Evolutionary conservation across 2,329 filamentous ascomycete genomes (phyloP), one percentile per base, ranked within the genome.

Genomic region (Penicillium brasilianum): DNA sequence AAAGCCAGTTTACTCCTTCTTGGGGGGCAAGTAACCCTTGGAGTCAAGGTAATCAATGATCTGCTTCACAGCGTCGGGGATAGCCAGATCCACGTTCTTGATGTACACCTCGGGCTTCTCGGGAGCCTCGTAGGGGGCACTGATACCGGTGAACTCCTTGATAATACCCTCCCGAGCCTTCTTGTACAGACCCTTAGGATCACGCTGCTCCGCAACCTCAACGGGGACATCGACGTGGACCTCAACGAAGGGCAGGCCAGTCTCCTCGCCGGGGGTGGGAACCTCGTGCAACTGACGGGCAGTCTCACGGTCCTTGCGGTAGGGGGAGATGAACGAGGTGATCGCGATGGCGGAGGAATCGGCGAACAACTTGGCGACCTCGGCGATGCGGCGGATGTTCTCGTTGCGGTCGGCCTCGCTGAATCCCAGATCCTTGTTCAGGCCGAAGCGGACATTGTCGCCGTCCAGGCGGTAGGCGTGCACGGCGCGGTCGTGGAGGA

Each of bases 371-470:
- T 97, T 97, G 63, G 95, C 93, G 44, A 98, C 93, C 84, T 99
- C 94, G 57, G 91, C 92, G 73, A 99, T 97, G 66, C 95, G 89
- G 63, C 95, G 88, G 76, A 99, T 99, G 83, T 99, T 99, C 85
- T 99, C 95, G 76, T 94, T 96, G 71, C 95, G 88, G 83, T 97
- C 93, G 75, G 88, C 87, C 76, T 97, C 94, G 66, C 88, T 90
- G 84, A 98, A 99, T 16, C 94, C 94, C 11, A 99, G 86, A 82
- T 98, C 94, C 81, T 96, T 96, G 87, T 98, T 99, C 69, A 99
- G 85, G 16, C 95, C 95, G 82, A 98, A 97, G 63, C 95, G 94
- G 68, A 99, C 90, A 81, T 99, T 99, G 86, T 99, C 95, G 73
- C 94, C 95, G 80, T 99, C 95, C 32, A 99, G 89, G 56, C 95